Percentiles rank a stretch among this genome's conserved stretches.
These are phyloP conservation scores for Nannochloris sp. DNA, from an alignment of 139 green algal genomes.

Conservation along the genomic window DNA sequence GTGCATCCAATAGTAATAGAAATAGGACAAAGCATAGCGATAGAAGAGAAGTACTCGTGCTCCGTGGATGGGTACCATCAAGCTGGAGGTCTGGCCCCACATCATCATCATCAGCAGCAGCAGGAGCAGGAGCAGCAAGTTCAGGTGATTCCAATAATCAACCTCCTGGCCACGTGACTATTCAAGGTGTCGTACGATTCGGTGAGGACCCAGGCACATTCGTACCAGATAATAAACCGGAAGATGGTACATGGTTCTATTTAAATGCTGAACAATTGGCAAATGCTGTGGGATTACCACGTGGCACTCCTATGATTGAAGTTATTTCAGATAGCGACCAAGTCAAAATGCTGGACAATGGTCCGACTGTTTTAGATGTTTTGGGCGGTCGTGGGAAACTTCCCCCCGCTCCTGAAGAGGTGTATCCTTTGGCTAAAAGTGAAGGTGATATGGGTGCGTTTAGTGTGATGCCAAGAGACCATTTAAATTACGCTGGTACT, in stretches of 20 bases:
- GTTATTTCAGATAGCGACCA: conserved; percentile 11
- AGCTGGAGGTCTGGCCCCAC: conserved; percentile 36
- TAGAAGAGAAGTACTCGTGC: conserved; percentile 49
- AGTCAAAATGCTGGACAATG: neutral
- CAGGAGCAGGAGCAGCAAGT: neutral
- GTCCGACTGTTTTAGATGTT: conserved; percentile 24
- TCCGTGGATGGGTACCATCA: conserved; percentile 67
- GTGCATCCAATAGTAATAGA: too few relatives aligned
- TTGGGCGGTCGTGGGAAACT: conserved; percentile 9
- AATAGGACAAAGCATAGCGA: conserved; percentile 5
- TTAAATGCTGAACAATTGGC: conserved; percentile 54
- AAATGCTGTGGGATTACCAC: conserved; percentile 27
- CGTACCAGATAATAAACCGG: conserved; percentile 61
- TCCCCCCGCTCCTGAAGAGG: neutral
- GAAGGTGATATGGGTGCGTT: conserved; percentile 35
- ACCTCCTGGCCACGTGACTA: conserved; percentile 6
- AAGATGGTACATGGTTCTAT: conserved; percentile 39
- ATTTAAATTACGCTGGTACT: conserved; percentile 63
- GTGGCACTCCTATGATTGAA: conserved; percentile 47
- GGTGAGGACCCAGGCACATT: conserved; percentile 60
- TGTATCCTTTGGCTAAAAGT: conserved; percentile 47
- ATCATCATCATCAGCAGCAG: too few relatives aligned
- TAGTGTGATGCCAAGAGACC: conserved; percentile 53
- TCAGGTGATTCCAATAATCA: neutral
- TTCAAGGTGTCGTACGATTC: conserved; percentile 51